Conservation (phyloP, 352 stramenopile species). For the Pythium catenulatum region DNA sequence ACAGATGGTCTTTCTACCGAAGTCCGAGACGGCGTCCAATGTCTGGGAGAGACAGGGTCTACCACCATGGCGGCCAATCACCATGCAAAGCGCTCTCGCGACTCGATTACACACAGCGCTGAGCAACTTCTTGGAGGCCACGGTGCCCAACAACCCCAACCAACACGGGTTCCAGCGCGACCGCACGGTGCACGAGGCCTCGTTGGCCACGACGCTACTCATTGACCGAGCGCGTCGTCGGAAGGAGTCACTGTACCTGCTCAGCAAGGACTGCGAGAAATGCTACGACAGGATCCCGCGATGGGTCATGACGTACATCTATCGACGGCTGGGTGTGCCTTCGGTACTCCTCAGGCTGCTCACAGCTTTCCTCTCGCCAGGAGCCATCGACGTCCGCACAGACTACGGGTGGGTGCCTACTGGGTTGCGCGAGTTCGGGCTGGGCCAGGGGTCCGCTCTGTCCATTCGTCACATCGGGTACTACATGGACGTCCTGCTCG, state of each 20-base stretch:
- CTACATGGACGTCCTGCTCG: not conserved
- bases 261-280: constrained; percentile 20
- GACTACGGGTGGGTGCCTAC: not conserved
- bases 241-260: not conserved
- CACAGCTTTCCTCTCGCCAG: not conserved
- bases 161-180: not conserved
- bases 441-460: not conserved
- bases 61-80: not conserved
- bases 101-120: not conserved
- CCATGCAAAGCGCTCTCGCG: not conserved
- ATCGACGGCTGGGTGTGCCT: not conserved
- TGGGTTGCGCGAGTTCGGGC: not conserved
- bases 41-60: not conserved
- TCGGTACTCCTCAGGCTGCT: not conserved
- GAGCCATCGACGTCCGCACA: not conserved
- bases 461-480: not conserved
- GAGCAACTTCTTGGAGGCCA: not conserved
- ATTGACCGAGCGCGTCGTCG: not conserved
- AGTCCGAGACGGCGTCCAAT: not conserved
- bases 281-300: constrained; percentile 12
- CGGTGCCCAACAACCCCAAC: not conserved
- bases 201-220: not conserved
- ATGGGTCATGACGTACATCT: constrained; percentile 16
- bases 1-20: not conserved
- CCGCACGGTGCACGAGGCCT: not conserved